These are phyloP conservation scores for Pythium myriotylum DNA, from an alignment of 352 stramenopile species.

Conservation along the genomic window DNA sequence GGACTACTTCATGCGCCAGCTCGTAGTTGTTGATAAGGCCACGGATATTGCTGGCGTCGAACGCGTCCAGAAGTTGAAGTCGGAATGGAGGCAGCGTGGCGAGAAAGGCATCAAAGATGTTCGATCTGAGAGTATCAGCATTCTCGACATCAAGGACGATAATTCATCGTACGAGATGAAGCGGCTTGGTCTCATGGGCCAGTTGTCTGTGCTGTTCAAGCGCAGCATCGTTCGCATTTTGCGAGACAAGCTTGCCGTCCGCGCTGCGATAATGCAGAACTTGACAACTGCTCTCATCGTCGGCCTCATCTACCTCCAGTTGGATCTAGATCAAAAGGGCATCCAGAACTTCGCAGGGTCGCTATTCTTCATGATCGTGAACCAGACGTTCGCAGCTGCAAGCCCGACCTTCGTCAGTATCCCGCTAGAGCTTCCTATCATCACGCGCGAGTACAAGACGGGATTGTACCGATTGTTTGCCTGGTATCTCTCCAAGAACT, in stretches of 20 bases:
- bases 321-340: slow-evolving; percentile 1
- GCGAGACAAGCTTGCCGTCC: slow-evolving; percentile 37
- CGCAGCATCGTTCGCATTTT: slow-evolving; percentile 29
- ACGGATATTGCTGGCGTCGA: too few species aligned
- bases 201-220: slow-evolving; percentile 7
- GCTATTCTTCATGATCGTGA: slow-evolving; percentile 51
- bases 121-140: slow-evolving; percentile 11
- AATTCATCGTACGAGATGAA: background rate
- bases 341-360: slow-evolving; percentile 50
- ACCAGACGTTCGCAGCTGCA: slow-evolving; percentile 42
- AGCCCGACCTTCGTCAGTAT: slow-evolving; percentile 28
- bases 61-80: too few species aligned
- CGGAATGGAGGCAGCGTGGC: slow-evolving; percentile 3
- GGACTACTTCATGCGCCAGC: too few species aligned
- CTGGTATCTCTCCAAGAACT: slow-evolving; percentile 52
- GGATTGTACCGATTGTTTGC: slow-evolving; percentile 38
- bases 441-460: slow-evolving; percentile 43
- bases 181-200: too few species aligned
- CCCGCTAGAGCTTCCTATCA: slow-evolving; percentile 32
- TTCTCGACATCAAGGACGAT: slow-evolving; percentile 12
- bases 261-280: slow-evolving; percentile 24
- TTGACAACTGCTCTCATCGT: slow-evolving; percentile 40
- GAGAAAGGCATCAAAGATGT: slow-evolving; percentile 2
- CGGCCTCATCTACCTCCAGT: too few species aligned
- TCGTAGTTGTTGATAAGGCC: too few species aligned